Evolutionary conservation across 805 yeast species (phyloP), one percentile per base, ranked within the genome.

Genomic region (Schizosaccharomyces cryophilus): DNA sequence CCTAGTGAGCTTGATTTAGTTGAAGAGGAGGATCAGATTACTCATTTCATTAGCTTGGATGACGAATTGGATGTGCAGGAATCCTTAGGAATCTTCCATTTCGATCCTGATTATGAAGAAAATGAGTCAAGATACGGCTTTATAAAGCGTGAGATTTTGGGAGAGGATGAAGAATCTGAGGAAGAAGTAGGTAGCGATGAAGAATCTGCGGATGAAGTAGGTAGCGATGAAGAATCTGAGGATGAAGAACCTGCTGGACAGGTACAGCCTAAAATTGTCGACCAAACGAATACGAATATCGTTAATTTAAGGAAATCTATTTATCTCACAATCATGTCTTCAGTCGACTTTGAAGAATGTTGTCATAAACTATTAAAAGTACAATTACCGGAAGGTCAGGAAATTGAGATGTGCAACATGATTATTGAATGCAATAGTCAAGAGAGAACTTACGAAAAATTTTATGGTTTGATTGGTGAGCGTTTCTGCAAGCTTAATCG

Each of bases 321-420:
- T 1, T 90, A 90, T 66, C 72, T 89, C 35, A 83, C 90, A 0
- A 73, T 93, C 9, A 87, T 86, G 83, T 87, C 96, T 26, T 82
- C 95, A 63, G 79, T 90, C 83, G 83, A 94, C 0, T 81, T 89
- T 4, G 95, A 87, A 65, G 98, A 93, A 73, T 90, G 95, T 0
- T 88, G 87, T 0, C 97, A 89, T 69, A 89, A 89, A 69, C 71
- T 93, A 5, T 66, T 85, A 51, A 79, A 78, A 66, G 66, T 85
- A 13, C 63, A 68, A 4, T 64, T 70, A 7, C 66, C 64, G 5
- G 72, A 75, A 1, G 69, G 73, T 7, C 74, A 78, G 56, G 79
- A 82, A 65, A 70, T 70, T 4, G 77, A 78, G 65, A 74, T 87
- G 15, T 81, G 79, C 6, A 88, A 84, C 65, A 84, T 85, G 79